Conservation (phyloP, 176 grass and related monocot genomes). For the Triticum dicoccoides region DNA sequence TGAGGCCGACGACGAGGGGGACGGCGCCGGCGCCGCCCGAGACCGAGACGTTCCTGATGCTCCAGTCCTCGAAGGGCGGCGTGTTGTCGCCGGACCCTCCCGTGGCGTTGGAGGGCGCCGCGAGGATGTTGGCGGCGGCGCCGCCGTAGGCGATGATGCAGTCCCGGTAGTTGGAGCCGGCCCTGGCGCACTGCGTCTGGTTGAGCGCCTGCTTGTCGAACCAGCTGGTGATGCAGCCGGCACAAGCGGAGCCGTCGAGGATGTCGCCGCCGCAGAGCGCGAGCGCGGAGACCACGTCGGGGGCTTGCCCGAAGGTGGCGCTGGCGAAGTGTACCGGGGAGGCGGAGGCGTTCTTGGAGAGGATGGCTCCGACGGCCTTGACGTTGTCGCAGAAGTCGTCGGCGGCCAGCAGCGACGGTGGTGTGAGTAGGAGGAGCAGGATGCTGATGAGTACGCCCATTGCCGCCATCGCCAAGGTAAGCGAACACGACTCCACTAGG, state of each 20-base stretch:
- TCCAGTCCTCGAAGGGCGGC: background rate
- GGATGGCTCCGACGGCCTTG: background rate
- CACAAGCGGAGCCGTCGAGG: background rate
- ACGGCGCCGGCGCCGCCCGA: background rate
- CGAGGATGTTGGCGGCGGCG: background rate
- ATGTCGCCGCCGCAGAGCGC: constrained; percentile 19
- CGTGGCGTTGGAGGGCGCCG: background rate
- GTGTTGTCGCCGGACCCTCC: background rate
- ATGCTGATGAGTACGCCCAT: background rate
- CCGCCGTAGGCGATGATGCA: constrained; percentile 1
- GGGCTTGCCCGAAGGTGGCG: background rate
- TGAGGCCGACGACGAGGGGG: background rate
- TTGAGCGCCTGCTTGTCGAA: background rate
- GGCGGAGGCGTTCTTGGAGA: background rate
- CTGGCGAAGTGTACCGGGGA: constrained; percentile 3
- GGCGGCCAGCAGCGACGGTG: background rate
- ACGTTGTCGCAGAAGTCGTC: constrained; percentile 6
- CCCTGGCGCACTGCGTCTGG: background rate
- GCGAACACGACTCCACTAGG: too few species aligned
- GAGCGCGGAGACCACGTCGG: background rate
- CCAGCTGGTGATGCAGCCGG: background rate
- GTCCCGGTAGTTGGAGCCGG: constrained; percentile 6
- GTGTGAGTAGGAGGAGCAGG: background rate
- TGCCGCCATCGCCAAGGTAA: background rate
- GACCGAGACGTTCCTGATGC: background rate